These are phyloP conservation scores for Aspergillus tanneri DNA, from an alignment of 2,329 filamentous ascomycete species.

Conservation along the genomic window DNA sequence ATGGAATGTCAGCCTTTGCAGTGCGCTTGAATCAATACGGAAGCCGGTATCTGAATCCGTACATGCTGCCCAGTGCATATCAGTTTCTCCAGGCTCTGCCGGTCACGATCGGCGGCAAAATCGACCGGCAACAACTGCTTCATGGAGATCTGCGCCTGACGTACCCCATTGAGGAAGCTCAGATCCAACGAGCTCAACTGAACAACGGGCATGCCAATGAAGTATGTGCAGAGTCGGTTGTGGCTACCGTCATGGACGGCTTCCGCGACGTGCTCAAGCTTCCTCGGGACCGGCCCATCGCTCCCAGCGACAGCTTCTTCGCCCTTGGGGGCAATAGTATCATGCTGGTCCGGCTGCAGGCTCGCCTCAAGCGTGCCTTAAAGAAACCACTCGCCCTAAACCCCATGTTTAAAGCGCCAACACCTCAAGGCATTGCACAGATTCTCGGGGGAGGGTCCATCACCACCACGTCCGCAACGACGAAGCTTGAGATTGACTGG, in stretches of 20 bases:
- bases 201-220: background rate
- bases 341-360: slow-evolving; percentile 1
- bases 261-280: slow-evolving; percentile 2
- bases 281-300: background rate
- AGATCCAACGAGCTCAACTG: background rate
- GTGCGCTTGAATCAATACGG: background rate
- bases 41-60: background rate
- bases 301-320: slow-evolving; percentile 1
- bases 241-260: background rate
- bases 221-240: background rate
- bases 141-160: background rate
- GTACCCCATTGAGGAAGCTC: background rate
- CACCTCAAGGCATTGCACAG: background rate
- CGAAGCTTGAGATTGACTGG: background rate
- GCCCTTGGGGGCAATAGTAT: slow-evolving; percentile 2
- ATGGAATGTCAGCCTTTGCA: background rate
- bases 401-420: slow-evolving; percentile 1
- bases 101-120: slow-evolving; percentile 3
- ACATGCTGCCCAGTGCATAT: slow-evolving; percentile 6
- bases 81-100: slow-evolving; percentile 1
- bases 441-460: background rate
- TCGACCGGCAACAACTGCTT: background rate
- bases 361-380: background rate
- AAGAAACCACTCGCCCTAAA: background rate
- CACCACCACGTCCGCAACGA: background rate